Evolutionary conservation across 2,329 filamentous ascomycete genomes (phyloP), one percentile per base, ranked within the genome.

Genomic region (Trichoderma semiorbis): DNA sequence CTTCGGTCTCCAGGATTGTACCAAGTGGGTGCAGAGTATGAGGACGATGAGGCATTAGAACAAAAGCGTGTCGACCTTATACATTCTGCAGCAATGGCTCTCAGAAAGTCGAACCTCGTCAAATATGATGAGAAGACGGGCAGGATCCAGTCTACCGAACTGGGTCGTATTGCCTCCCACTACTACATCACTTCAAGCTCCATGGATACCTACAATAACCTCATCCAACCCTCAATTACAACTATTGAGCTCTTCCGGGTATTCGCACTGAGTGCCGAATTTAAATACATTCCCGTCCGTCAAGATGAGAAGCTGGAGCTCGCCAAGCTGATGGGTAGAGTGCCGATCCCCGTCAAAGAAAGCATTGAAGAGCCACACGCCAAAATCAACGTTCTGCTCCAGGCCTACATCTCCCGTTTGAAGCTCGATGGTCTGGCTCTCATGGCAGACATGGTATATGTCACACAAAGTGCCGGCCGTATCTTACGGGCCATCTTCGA

Each of bases 371-470:
- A 99, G 82, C 91, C 96, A 1, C 94, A 97, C 75, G 94, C 95
- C 72, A 99, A 99, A 85, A 98, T 99, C 83, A 99, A 99, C 77
- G 96, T 99, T 50, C 88, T 99, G 28, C 86, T 99, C 7, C 96
- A 99, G 81, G 96, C 96, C 3, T 99, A 96, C 79, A 98, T 99
- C 72, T 98, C 95, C 61, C 90, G 96, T 67, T 90, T 99, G 67
- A 97, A 95, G 81, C 89, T 99, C 1, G 95, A 98, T 73, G 96
- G 96, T 1, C 86, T 99, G 70, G 96, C 96, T 3, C 84, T 99
- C 73, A 98, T 99, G 95, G 95, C 96, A 32, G 96, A 99, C 81
- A 92, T 99, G 86, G 96, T 99, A 4, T 99, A 99, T 78, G 95
- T 99, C 69, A 99, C 96, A 2, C 97, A 99, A 79, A 98, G 95